Evolutionary conservation across 495 filamentous ascomycete genomes (phyloP).

Genomic region (Daldinia caldariorum): DNA sequence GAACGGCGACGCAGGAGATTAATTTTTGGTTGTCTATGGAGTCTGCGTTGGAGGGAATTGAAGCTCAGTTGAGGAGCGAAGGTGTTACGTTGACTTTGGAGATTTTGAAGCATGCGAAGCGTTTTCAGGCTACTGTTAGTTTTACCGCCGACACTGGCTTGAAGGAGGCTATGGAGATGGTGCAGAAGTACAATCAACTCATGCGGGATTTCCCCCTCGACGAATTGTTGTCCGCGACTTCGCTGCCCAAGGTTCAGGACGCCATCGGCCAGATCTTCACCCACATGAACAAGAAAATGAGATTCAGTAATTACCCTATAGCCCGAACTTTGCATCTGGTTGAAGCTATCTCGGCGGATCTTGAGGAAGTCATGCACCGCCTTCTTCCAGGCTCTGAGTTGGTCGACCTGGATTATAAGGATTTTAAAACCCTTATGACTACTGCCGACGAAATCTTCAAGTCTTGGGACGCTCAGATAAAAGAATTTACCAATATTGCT

Average conservation of each 20-base stretch:
- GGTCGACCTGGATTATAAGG: constrained; percentile 89
- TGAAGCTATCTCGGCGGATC: constrained; percentile 94
- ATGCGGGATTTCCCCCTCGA: constrained; percentile 98
- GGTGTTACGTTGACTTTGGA: constrained; percentile 93
- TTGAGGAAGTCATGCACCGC: constrained; percentile 84
- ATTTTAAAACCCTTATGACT: constrained; percentile 86
- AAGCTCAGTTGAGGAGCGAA: constrained; percentile 84
- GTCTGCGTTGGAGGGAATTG: constrained; percentile 86
- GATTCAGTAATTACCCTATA: constrained; percentile 94
- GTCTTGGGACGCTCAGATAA: constrained; percentile 93
- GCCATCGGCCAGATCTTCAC: constrained; percentile 86
- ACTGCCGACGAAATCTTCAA: constrained; percentile 85
- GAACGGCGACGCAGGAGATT: constrained; percentile 94
- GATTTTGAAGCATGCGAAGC: constrained; percentile 92
- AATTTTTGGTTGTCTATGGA: constrained; percentile 99
- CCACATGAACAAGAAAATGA: constrained; percentile 96
- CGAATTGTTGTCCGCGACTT: constrained; percentile 91
- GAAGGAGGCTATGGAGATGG: constrained; percentile 91
- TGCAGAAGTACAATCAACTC: constrained; percentile 97
- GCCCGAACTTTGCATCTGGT: constrained; percentile 91
- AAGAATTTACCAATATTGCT: constrained; percentile 97
- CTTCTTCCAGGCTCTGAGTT: constrained; percentile 86
- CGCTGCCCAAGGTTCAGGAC: constrained; percentile 88
- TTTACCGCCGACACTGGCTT: constrained; percentile 94
- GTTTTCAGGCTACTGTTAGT: constrained; percentile 95